Percentiles rank a stretch among this genome's conserved stretches.
Conservation (phyloP, 169 alveolate species). For the Plasmodium blacklocki region DNA sequence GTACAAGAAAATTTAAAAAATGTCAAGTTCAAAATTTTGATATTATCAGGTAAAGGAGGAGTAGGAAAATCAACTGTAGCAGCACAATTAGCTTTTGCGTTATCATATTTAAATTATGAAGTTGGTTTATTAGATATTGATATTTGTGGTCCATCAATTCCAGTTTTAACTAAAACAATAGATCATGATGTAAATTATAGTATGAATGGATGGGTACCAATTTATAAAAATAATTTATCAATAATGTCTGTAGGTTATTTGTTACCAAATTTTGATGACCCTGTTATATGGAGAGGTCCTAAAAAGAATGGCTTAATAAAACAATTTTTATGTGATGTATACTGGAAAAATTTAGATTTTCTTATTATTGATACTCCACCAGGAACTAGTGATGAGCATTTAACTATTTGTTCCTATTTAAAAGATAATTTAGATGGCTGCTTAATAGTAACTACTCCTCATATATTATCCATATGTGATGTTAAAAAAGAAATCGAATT, state of each 20-base stretch:
- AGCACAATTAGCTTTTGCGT: conserved; percentile 92
- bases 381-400: conserved; percentile 99
- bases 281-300: conserved; percentile 99
- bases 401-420: conserved; percentile 93
- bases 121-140: conserved; percentile 98
- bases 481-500: conserved; percentile 79
- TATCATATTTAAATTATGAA: conserved; percentile 85
- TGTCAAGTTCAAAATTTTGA: conserved; percentile 92
- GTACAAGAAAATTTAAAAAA: conserved; percentile 88
- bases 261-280: conserved; percentile 94
- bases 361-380: conserved; percentile 99
- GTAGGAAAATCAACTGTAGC: conserved; percentile 99
- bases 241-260: conserved; percentile 98
- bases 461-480: conserved; percentile 79
- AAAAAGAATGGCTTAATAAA: conserved; percentile 95
- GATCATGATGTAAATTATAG: conserved; percentile 95
- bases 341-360: conserved; percentile 98
- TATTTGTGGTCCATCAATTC: conserved; percentile 99
- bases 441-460: conserved; percentile 92
- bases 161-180: conserved; percentile 95
- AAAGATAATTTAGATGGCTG: conserved; percentile 90
- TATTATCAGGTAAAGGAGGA: conserved; percentile 99
- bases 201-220: conserved; percentile 98
- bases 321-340: conserved; percentile 97
- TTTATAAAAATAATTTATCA: conserved; percentile 94